phyloP scores from a whole-genome alignment of 2,329 filamentous ascomycete species.

The Cercospora brassicicola region DNA sequence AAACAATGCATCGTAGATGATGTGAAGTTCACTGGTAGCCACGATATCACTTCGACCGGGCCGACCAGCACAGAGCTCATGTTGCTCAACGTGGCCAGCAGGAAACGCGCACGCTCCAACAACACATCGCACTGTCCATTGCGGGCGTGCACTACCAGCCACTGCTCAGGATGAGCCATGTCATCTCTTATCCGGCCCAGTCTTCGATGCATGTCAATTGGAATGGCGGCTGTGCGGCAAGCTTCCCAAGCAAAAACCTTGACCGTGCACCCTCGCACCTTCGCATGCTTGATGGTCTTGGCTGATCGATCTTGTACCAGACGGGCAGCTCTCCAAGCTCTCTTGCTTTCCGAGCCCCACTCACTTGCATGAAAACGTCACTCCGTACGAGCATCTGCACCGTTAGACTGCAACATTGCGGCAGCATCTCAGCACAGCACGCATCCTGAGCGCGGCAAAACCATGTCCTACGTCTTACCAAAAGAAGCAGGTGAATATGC shows the following conservation, averaged over 20 bases:
- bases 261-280: neutral
- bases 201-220: neutral
- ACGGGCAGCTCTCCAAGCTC: constrained; percentile 5
- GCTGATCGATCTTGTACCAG: neutral
- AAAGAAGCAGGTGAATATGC: constrained; percentile 3
- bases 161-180: neutral
- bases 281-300: constrained; percentile 1
- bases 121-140: neutral
- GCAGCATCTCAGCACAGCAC: neutral
- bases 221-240: neutral
- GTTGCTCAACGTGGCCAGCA: neutral
- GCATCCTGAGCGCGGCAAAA: neutral
- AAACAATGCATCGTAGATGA: neutral
- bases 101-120: neutral
- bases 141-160: neutral
- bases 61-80: neutral
- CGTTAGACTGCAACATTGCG: constrained; percentile 1
- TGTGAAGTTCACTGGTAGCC: neutral
- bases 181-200: neutral
- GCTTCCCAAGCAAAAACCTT: constrained; percentile 9
- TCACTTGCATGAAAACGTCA: constrained; percentile 10
- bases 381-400: neutral
- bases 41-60: neutral
- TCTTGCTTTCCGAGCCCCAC: neutral
- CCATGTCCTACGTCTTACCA: neutral